Evolutionary conservation across 2,329 filamentous ascomycete species (phyloP).

Genomic region (Phoma sp.): DNA sequence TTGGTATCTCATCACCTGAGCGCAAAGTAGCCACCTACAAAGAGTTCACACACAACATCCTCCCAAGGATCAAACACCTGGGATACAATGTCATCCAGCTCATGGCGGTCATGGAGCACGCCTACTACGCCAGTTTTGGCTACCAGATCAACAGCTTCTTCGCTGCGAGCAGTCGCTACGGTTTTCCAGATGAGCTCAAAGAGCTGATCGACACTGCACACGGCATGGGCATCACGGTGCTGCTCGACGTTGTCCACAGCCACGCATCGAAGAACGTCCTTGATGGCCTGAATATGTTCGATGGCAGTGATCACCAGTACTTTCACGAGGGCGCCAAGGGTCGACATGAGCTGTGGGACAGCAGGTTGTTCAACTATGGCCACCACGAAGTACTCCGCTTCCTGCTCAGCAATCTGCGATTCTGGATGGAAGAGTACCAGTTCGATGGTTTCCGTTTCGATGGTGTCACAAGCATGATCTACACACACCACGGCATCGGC

Average conservation of each 20-base stretch:
- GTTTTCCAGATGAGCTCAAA: constrained; percentile 91
- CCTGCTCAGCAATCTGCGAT: constrained; percentile 90
- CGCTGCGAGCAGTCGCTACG: constrained; percentile 93
- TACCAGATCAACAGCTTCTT: constrained; percentile 99
- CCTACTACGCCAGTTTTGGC: constrained; percentile 98
- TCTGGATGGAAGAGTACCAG: constrained; percentile 98
- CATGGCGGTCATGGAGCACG: constrained; percentile 99
- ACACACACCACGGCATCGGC: constrained; percentile 93
- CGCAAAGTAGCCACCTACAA: constrained; percentile 91
- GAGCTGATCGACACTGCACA: constrained; percentile 96
- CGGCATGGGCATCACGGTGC: constrained; percentile 84
- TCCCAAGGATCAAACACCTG: constrained; percentile 85
- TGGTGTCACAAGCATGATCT: constrained; percentile 98
- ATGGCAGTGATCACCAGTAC: constrained; percentile 92
- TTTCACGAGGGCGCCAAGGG: constrained; percentile 89
- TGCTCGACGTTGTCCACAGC: constrained; percentile 96
- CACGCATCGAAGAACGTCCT: constrained; percentile 97
- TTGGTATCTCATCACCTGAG: constrained; percentile 94
- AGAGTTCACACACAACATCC: constrained; percentile 91
- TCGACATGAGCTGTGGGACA: constrained; percentile 93
- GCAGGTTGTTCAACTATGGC: constrained; percentile 95
- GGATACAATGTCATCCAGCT: constrained; percentile 98
- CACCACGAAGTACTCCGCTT: constrained; percentile 95
- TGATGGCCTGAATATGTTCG: constrained; percentile 94
- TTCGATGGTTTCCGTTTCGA: constrained; percentile 99